Percentiles rank a stretch among this genome's conserved stretches.
phyloP scores from a whole-genome alignment of 2,329 filamentous ascomycete genomes.

The Xylaria hypoxylon region DNA sequence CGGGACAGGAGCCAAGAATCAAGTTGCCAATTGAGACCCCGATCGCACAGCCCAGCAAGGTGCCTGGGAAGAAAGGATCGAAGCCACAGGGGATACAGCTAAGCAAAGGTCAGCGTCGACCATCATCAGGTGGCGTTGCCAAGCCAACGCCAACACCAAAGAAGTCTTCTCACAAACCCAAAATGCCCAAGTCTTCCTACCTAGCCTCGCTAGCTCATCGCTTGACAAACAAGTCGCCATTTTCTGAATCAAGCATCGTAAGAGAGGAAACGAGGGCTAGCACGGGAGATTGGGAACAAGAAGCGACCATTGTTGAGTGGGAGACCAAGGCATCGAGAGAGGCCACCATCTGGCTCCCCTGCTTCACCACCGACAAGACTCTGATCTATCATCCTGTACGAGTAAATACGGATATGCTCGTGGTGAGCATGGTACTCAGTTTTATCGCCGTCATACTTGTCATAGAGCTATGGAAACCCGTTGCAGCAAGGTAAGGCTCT shows the following conservation, averaged over 20 bases:
- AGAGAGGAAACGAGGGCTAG: conserved; percentile 47
- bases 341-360: conserved; percentile 45
- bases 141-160: not conserved
- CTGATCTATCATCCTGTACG: conserved; percentile 45
- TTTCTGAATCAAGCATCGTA: conserved; percentile 47
- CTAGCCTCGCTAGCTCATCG: conserved; percentile 39
- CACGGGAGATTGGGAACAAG: conserved; percentile 40
- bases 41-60: conserved; percentile 11
- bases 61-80: conserved; percentile 16
- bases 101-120: conserved; percentile 1
- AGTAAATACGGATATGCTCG: conserved; percentile 45
- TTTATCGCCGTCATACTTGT: conserved; percentile 41
- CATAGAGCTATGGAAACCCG: conserved; percentile 43
- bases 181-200: conserved; percentile 36
- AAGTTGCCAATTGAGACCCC: conserved; percentile 18
- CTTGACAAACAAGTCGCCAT: conserved; percentile 41
- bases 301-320: conserved; percentile 47
- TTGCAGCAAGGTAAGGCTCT: conserved; percentile 42
- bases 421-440: conserved; percentile 43
- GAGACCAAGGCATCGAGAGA: conserved; percentile 48
- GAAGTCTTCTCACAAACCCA: conserved; percentile 17
- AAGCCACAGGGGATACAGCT: conserved; percentile 14
- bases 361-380: conserved; percentile 42
- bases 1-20: conserved; percentile 24
- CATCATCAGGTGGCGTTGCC: conserved; percentile 5